phyloP scores from a whole-genome alignment of 768 basidiomycete species.

The Mycena sanguinolenta region DNA sequence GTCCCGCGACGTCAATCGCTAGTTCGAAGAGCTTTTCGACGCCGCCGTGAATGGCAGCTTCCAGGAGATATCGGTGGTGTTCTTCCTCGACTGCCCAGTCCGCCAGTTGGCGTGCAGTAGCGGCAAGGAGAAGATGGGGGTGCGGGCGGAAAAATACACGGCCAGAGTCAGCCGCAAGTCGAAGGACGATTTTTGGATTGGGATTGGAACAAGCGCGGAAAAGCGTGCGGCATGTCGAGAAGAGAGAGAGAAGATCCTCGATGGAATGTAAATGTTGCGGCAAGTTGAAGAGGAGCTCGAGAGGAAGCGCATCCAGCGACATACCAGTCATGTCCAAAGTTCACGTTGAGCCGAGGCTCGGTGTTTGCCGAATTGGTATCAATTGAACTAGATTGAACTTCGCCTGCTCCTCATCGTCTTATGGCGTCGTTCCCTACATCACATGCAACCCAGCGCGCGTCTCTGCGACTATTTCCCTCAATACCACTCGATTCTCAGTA shows the following conservation, averaged over 20 bases:
- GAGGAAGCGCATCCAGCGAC: too few species aligned
- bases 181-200: conserved; percentile 22
- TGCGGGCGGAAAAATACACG: conserved; percentile 34
- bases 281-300: too few species aligned
- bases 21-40: conserved; percentile 32
- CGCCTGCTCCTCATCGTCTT: too few species aligned
- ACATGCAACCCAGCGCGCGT: too few species aligned
- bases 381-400: too few species aligned
- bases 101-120: conserved; percentile 27
- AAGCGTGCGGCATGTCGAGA: conserved; percentile 29
- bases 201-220: conserved; percentile 20
- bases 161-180: conserved; percentile 31
- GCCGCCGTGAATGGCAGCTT: conserved; percentile 33
- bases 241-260: conserved; percentile 23
- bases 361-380: too few species aligned
- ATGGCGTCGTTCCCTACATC: too few species aligned
- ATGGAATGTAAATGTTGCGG: too few species aligned
- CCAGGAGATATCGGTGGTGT: conserved; percentile 16
- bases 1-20: conserved; percentile 24
- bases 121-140: conserved; percentile 32
- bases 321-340: too few species aligned
- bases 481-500: too few species aligned
- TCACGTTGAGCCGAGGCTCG: too few species aligned
- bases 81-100: conserved; percentile 30
- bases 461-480: too few species aligned